These are phyloP conservation scores for Juncus effusus DNA, from an alignment of 176 grass and related monocot genomes.

Conservation along the genomic window DNA sequence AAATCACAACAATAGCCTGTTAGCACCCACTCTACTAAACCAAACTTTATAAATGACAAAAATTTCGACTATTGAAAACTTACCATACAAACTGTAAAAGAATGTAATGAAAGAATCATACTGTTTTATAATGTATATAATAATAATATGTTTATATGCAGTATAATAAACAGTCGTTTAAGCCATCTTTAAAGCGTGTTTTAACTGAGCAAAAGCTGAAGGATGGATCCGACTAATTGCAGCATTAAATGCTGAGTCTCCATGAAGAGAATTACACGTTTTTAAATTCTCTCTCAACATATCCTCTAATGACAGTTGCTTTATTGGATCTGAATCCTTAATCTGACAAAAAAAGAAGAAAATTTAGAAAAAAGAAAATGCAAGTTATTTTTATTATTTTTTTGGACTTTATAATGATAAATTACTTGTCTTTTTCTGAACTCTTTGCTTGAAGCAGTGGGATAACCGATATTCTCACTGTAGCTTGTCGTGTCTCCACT, in stretches of 20 bases:
- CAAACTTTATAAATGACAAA: too few relatives aligned
- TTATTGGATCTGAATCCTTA: conserved; percentile 69
- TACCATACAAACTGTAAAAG: neutral
- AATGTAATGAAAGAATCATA: neutral
- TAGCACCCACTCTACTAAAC: neutral
- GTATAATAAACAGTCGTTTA: conserved; percentile 44
- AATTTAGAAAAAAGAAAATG: conserved; percentile 11
- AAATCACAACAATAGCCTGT: conserved; percentile 5
- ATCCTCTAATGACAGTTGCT: conserved; percentile 70
- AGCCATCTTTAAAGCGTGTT: conserved; percentile 80
- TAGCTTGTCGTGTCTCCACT: conserved; percentile 88
- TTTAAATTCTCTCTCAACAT: conserved; percentile 88
- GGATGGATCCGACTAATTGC: conserved; percentile 90
- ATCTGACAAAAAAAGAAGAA: neutral
- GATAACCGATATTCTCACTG: conserved; percentile 52
- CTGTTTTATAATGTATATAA: neutral
- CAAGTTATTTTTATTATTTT: too few relatives aligned
- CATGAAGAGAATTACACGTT: conserved; percentile 75
- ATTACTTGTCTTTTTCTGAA: conserved; percentile 76
- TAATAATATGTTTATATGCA: conserved; percentile 37
- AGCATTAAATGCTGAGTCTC: conserved; percentile 77
- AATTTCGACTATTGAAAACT: neutral
- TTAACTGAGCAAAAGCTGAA: conserved; percentile 85
- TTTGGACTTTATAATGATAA: neutral
- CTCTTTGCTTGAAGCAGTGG: conserved; percentile 58